Conservation (phyloP, 257 asterid species). For the Striga asiatica region DNA sequence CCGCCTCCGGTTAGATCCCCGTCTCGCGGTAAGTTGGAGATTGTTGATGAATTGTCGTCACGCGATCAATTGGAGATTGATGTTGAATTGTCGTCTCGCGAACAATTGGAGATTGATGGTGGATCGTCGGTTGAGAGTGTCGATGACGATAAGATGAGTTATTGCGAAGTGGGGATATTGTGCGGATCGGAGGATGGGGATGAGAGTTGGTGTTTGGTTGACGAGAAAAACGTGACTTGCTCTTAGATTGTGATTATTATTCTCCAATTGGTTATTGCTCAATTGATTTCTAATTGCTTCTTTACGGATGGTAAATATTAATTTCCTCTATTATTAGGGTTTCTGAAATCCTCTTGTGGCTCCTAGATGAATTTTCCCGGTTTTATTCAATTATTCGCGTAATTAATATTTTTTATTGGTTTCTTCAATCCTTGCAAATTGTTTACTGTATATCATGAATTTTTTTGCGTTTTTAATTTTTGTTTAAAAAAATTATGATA, state of each 20-base stretch:
- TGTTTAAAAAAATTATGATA: too few species aligned
- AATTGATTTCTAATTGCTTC: background rate
- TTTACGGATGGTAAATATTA: too few species aligned
- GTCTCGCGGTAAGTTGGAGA: background rate
- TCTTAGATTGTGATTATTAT: background rate
- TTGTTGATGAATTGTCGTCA: background rate
- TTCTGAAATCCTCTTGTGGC: too few species aligned
- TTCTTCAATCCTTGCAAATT: too few species aligned
- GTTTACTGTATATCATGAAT: too few species aligned
- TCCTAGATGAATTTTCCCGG: too few species aligned
- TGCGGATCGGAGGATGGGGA: slow-evolving; percentile 27
- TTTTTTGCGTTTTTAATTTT: too few species aligned
- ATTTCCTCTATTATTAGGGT: too few species aligned
- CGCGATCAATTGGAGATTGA: background rate
- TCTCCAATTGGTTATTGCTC: background rate
- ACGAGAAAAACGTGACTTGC: slow-evolving; percentile 14
- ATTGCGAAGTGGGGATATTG: background rate
- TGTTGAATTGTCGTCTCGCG: background rate
- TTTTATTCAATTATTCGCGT: too few species aligned
- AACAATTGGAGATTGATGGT: background rate
- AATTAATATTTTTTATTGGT: too few species aligned
- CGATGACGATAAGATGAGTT: slow-evolving; percentile 17
- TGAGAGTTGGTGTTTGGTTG: slow-evolving; percentile 70
- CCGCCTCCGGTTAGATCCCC: too few species aligned
- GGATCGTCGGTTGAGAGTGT: background rate